phyloP scores from a whole-genome alignment of 139 green algal species.

The Closterium sp. region DNA sequence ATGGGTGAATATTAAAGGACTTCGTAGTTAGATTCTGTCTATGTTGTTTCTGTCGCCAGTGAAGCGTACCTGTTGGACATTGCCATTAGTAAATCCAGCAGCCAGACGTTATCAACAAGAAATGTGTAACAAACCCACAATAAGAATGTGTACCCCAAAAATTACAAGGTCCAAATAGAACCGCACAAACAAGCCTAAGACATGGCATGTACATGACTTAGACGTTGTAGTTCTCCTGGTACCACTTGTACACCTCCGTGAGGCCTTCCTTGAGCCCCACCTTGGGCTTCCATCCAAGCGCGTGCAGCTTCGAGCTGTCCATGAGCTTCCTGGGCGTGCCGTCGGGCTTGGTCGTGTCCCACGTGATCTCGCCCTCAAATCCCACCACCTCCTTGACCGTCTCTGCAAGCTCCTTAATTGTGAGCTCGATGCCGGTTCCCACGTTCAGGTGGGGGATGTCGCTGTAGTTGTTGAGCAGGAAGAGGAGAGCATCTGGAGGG shows the following conservation, averaged over 20 bases:
- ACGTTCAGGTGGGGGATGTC: conserved; percentile 41
- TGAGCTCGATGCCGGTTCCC: conserved; percentile 41
- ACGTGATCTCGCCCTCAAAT: conserved; percentile 40
- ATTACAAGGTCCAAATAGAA: too few relatives aligned
- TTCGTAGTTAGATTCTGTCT: too few relatives aligned
- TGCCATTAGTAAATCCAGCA: too few relatives aligned
- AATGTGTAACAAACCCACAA: too few relatives aligned
- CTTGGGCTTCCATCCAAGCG: conserved; percentile 37
- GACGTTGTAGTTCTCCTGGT: conserved; percentile 44
- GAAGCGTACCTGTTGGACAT: too few relatives aligned
- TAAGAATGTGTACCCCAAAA: too few relatives aligned
- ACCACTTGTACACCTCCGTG: conserved; percentile 48
- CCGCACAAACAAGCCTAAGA: neutral
- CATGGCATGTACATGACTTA: conserved; percentile 7
- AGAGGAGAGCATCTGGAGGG: conserved; percentile 30
- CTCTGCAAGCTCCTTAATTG: conserved; percentile 46
- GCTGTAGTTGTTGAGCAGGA: conserved; percentile 53
- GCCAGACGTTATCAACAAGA: too few relatives aligned
- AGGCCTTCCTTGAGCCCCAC: conserved; percentile 42
- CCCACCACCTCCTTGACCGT: conserved; percentile 50
- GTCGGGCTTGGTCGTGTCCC: conserved; percentile 46
- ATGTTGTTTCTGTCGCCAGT: too few relatives aligned
- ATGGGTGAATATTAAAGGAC: too few relatives aligned
- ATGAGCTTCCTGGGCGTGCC: conserved; percentile 48
- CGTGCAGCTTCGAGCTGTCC: conserved; percentile 34